Evolutionary conservation across 2,329 filamentous ascomycete species (phyloP), one percentile per base, ranked within the genome.

Genomic region (Trichoderma pleuroti): DNA sequence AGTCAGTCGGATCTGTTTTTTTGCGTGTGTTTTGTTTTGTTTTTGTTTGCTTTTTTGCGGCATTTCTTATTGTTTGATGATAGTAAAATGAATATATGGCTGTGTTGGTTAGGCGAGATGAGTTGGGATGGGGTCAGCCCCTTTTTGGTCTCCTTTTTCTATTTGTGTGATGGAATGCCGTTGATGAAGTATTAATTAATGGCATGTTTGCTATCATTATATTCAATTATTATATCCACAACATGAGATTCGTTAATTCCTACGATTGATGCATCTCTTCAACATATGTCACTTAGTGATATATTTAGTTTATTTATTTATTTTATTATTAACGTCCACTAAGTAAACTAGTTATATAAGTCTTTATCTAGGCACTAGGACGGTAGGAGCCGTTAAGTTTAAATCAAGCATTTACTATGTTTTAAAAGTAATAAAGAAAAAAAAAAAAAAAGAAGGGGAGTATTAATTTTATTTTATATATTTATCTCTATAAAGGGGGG

Each of bases 81-180:
- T 61, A 61, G 56, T 68, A 61, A 68, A 52, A 52, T 60, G 66
- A 68, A 68, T 36, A 34, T 68, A 28, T 68, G 39, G 14, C 66
- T 24, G 39, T 60, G 54, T 52, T 61, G 66, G 39, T 24, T 68
- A 68, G 56, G 66, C 66, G 66, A 68, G 56, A 68, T 68, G 66
- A 68, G 42, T 24, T 26, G 36, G 16, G 39, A 52, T 34, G 26
- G 39, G 54, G 54, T 59, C 52, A 36, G 54, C 57, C 56, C 36
- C 54, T 68, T 7, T 7, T 49, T 52, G 28, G 28, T 21, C 30
- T 39, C n/a, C 26, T 26, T 34, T 59, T 24, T 18, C 2, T n/a
- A 1, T 4, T 42, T 11, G 42, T 1, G 9, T n/a, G 16, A 21
- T 64, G 32, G 11, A 10, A 30, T 56, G 10, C 32, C 16, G 21